Base-by-base conservation (phyloP, 129 eudicot genomes). In the Sambucus nigra region DNA sequence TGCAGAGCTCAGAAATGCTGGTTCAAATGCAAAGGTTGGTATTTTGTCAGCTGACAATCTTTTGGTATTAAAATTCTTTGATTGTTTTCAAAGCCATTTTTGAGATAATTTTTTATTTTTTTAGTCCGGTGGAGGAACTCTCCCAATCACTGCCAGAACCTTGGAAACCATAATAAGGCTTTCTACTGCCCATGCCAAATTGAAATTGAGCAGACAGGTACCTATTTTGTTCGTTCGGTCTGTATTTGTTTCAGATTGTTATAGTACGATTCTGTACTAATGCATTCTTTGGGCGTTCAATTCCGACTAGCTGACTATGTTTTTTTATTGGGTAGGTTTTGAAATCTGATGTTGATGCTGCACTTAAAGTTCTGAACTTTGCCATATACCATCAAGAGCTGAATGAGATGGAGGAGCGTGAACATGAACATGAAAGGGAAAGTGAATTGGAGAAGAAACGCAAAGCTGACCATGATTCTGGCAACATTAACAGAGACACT, bases 91-190 rank as follows among this genome's bases (percentile, higher is more conserved):
- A 39, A 16, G 57, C 23, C 12, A 23, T 59, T 44, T 3, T 35
- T 38, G 42, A 24, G 10, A 7, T 0, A n/a, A 5, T 35, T 35
- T 48, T 58, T 51, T 11, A 18, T 28, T 57, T 61, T 66, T 58
- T 7, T 35, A 92, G 99, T 78, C 87, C 1, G 88, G 84, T 1
- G 79, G 87, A 54, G 98, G 98, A 49, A 92, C 99, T 0, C 99
- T 92, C 63, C 99, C 99, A 44, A 92, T 92, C 48, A 92, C 99
- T 60, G 96, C 99, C 58, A 86, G 99, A 86, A 92, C 99, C 54
- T 72, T 92, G 45, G 99, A 92, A 70, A 92, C 99, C 33, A 92
- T 92, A 4, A 92, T 92, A 28, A 73, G 99, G 53, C 87, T 92
- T 23, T 92, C 99, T 35, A 92, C 99, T 49, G 99, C 99, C 26